Evolutionary conservation across 441 rosid genomes (phyloP), one percentile per base, ranked within the genome.

Genomic region (Sinapis alba): DNA sequence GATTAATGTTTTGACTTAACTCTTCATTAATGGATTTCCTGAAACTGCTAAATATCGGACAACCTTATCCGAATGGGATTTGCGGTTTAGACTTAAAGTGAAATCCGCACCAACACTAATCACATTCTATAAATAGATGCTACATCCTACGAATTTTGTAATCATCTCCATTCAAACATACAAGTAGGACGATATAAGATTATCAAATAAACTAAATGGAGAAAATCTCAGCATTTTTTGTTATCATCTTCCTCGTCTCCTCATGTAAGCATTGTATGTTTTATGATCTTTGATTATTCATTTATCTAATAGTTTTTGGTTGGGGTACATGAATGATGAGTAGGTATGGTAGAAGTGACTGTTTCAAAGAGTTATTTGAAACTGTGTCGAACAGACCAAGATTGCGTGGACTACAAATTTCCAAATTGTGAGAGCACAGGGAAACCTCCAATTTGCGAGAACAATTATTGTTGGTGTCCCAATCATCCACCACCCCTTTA

Each of bases 211-310:
- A 18, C 4, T 20, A 53, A 20, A 76, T 64, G 75, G 56, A 76
- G 71, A 76, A 76, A 65, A 30, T 16, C 13, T 16, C 6, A 69
- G 74, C 23, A 41, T n/a, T 28, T 23, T 36, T 16, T 38, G 4
- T 34, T 12, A n/a, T 50, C 10, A 27, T 76, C 23, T 26, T 76
- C 43, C 75, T 76, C 9, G 32, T 76, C 54, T 57, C 80, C 11
- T 70, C 80, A n/a, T 76, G 75, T 76, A 57, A 69, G 79, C 24
- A 43, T 15, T 30, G 1, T 8, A 19, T 50, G 20, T 24, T 23
- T 16, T 41, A 41, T 41, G 50, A n/a, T 51, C 4, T 41, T n/a
- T 16, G 50, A 41, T 13, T 41, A 41, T 5, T 47, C 19, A 38
- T 15, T 15, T 47, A 11, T 47, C 54, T 47, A 47, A 47, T 34